Base-by-base conservation (phyloP, 139 green algal species). In the Diplosphaera chodatii region DNA sequence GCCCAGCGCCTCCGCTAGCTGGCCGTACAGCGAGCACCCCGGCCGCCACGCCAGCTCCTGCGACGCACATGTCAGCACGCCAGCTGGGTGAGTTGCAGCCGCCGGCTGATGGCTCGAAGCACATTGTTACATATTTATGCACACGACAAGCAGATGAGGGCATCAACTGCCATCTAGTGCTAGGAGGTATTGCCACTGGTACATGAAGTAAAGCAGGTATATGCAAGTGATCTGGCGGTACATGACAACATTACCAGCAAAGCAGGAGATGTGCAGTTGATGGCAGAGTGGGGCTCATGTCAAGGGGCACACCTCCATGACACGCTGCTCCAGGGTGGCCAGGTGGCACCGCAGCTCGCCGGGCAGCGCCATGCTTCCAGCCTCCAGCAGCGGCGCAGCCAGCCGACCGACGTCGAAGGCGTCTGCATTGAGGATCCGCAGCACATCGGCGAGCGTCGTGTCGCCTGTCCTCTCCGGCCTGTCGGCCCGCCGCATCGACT, bases 321-420 rank as follows among this genome's bases (percentile, higher is more conserved):
- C 25, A n/a, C 70, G 74, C 74, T 94, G 87, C 66, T 95, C 88
- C 20, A 95, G 81, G 25, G 72, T 48, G 63, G 87, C 84, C 63
- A 96, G 64, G 78, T 95, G 89, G 10, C 83, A 81, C 72, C 89
- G 88, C 10, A 96, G 67, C 59, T 92, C 88, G 28, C 78, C 77
- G 40, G 69, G 65, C 73, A 92, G 25, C 1, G 29, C 64, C 1
- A 77, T 66, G 56, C 84, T n/a, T n/a, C n/a, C 62, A 59, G 84
- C 68, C 25, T 69, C 73, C 1, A 94, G 82, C 69, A 95, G 91
- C 0, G 77, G 56, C 18, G 84, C 77, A 30, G 93, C 79, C 22
- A 92, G 74, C 78, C 91, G 94, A 62, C 56, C 80, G n/a, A 94
- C 40, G 76, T 95, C 89, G 79, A 96, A 96, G 1, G 90, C 79